phyloP scores from a whole-genome alignment of 2,329 filamentous ascomycete genomes.

The Neofusicoccum laricinum region DNA sequence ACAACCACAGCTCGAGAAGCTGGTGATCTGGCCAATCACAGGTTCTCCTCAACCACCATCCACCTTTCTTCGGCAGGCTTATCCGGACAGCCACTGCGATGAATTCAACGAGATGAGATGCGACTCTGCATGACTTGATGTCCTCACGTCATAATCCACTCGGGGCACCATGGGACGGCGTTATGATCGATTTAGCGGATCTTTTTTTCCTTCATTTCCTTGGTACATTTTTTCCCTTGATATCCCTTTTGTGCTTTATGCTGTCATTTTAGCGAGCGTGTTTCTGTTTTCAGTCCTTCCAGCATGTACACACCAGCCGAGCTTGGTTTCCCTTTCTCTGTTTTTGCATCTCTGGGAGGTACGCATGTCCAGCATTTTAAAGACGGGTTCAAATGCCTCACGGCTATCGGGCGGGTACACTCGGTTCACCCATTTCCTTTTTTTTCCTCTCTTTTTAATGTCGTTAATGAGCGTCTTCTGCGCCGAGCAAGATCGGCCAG shows the following conservation, averaged over 20 bases:
- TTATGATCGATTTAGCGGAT: slow-evolving; percentile 48
- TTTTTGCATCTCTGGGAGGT: slow-evolving; percentile 44
- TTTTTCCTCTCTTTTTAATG: slow-evolving; percentile 37
- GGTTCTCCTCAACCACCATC: not conserved
- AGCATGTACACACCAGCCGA: slow-evolving; percentile 32
- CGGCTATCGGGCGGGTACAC: slow-evolving; percentile 42
- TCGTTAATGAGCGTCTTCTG: slow-evolving; percentile 35
- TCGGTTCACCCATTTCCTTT: slow-evolving; percentile 29
- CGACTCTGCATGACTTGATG: slow-evolving; percentile 43
- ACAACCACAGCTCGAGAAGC: slow-evolving; percentile 20
- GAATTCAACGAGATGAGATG: slow-evolving; percentile 33
- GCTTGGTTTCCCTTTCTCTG: slow-evolving; percentile 28
- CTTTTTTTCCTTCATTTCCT: slow-evolving; percentile 37
- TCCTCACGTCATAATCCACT: slow-evolving; percentile 37
- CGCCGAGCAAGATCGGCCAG: slow-evolving; percentile 30
- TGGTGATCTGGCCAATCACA: slow-evolving; percentile 43
- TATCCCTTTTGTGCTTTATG: slow-evolving; percentile 42
- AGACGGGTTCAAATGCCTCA: slow-evolving; percentile 41
- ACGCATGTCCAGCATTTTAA: slow-evolving; percentile 44
- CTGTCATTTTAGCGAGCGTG: slow-evolving; percentile 45
- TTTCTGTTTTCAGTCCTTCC: slow-evolving; percentile 34
- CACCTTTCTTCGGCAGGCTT: slow-evolving; percentile 23
- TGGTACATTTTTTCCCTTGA: slow-evolving; percentile 37
- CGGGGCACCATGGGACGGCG: slow-evolving; percentile 52
- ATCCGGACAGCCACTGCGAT: slow-evolving; percentile 40